These are phyloP conservation scores for Pueraria montana DNA, from an alignment of 306 rosid species.

Conservation along the genomic window DNA sequence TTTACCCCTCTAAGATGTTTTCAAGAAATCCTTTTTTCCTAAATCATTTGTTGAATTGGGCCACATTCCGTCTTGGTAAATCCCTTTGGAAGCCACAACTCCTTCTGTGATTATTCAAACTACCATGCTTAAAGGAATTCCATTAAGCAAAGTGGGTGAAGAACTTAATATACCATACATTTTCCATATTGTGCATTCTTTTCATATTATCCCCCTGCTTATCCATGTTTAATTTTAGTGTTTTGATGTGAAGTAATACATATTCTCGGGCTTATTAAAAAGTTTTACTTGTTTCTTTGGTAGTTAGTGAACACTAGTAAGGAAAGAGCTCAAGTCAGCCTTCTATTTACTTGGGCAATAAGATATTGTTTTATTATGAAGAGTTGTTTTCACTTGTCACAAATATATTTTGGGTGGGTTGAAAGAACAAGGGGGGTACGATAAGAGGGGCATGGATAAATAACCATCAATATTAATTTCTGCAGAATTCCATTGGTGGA, in stretches of 20 bases:
- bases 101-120: constrained; percentile 11
- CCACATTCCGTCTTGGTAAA: neutral
- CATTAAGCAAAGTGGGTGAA: neutral
- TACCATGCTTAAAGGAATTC: neutral
- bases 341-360: constrained; percentile 98
- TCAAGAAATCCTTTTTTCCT: neutral
- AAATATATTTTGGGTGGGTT: neutral
- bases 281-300: constrained; percentile 51
- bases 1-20: constrained; percentile 22
- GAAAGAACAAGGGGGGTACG: neutral
- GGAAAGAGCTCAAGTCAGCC: constrained; percentile 99
- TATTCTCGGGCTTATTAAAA: constrained; percentile 32
- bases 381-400: constrained; percentile 37
- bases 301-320: constrained; percentile 95
- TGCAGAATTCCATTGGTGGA: constrained; percentile 98
- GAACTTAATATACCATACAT: neutral
- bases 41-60: constrained; percentile 16
- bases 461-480: constrained; percentile 45
- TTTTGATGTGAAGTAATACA: constrained; percentile 19
- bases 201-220: constrained; percentile 23
- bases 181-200: constrained; percentile 16
- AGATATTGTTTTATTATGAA: constrained; percentile 49
- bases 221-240: constrained; percentile 24
- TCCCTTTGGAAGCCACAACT: constrained; percentile 19
- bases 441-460: constrained; percentile 42